Evolutionary conservation across 2,329 filamentous ascomycete genomes (phyloP).

Genomic region (Fusarium mangiferae): DNA sequence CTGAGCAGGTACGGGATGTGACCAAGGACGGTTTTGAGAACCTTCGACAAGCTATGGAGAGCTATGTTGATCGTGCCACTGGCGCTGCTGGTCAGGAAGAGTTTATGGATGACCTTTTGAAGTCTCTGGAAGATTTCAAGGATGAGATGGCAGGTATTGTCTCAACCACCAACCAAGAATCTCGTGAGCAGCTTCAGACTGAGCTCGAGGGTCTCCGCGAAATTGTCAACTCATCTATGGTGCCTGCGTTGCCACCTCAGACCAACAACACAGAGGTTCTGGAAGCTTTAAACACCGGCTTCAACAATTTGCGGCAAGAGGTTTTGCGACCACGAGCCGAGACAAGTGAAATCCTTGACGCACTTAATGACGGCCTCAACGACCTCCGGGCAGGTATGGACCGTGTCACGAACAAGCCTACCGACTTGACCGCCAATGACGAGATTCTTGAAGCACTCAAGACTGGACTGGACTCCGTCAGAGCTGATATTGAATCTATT

Average conservation of each 20-base stretch:
- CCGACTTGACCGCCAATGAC: constrained; percentile 84
- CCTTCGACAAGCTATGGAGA: constrained; percentile 82
- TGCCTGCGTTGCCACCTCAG: constrained; percentile 61
- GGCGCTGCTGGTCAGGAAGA: constrained; percentile 80
- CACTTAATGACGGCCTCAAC: constrained; percentile 87
- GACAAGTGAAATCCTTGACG: constrained; percentile 88
- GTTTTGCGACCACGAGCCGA: constrained; percentile 74
- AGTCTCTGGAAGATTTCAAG: constrained; percentile 73
- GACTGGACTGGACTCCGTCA: constrained; percentile 79
- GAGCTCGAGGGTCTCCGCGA: constrained; percentile 87
- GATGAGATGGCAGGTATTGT: constrained; percentile 75
- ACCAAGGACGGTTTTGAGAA: constrained; percentile 88
- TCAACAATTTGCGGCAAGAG: constrained; percentile 80
- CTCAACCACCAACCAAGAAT: constrained; percentile 57
- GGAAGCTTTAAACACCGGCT: constrained; percentile 74
- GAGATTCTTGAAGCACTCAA: constrained; percentile 91
- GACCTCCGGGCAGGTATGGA: constrained; percentile 83
- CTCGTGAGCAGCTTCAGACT: constrained; percentile 75
- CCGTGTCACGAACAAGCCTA: constrained; percentile 78
- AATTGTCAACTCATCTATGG: constrained; percentile 75
- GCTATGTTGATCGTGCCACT: constrained; percentile 78
- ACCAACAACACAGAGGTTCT: constrained; percentile 72
- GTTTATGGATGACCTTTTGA: constrained; percentile 75
- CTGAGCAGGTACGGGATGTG: constrained; percentile 87
- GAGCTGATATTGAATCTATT: constrained; percentile 80